Conservation (phyloP, 2,329 filamentous ascomycete species). For the Fusarium sp. region DNA sequence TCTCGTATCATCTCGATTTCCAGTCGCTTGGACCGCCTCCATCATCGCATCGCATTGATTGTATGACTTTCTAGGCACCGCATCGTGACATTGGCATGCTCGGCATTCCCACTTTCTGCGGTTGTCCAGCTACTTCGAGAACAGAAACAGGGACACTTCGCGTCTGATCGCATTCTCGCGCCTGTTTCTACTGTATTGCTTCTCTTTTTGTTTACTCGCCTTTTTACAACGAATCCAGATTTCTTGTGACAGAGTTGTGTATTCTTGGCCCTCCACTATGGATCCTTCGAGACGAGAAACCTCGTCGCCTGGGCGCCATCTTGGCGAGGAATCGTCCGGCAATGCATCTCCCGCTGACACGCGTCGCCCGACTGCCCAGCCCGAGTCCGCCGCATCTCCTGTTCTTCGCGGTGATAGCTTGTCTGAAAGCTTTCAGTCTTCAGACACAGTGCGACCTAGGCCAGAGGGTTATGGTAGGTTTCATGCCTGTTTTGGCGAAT, state of each 20-base stretch:
- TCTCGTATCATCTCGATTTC: constrained; percentile 13
- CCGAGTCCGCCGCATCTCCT: constrained; percentile 52
- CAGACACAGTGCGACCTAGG: constrained; percentile 69
- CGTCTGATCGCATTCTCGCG: constrained; percentile 13
- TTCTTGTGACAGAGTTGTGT: constrained; percentile 16
- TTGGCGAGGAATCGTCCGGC: constrained; percentile 52
- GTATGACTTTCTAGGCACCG: constrained; percentile 30
- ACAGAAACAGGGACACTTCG: constrained; percentile 26
- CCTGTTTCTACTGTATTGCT: constrained; percentile 2
- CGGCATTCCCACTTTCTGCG: constrained; percentile 43
- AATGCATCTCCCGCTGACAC: constrained; percentile 64
- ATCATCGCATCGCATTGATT: constrained; percentile 33
- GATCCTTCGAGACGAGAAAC: constrained; percentile 55
- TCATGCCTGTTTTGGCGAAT: constrained; percentile 18
- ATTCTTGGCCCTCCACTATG: constrained; percentile 52
- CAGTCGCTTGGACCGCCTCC: constrained; percentile 25
- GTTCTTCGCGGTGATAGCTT: constrained; percentile 55
- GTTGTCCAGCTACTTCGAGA: constrained; percentile 25
- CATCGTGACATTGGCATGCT: constrained; percentile 47
- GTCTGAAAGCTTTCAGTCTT: constrained; percentile 68
- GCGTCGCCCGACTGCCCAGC: constrained; percentile 55
- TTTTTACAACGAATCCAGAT: constrained; percentile 19
- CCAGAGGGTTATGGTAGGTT: constrained; percentile 69
- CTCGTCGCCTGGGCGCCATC: constrained; percentile 53
- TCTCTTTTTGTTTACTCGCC: constrained; percentile 13